Percentiles rank a stretch among this genome's conserved stretches.
These are phyloP conservation scores for Blastocladiella britannica DNA, from an alignment of 192 early-diverging fungal species.

Conservation along the genomic window DNA sequence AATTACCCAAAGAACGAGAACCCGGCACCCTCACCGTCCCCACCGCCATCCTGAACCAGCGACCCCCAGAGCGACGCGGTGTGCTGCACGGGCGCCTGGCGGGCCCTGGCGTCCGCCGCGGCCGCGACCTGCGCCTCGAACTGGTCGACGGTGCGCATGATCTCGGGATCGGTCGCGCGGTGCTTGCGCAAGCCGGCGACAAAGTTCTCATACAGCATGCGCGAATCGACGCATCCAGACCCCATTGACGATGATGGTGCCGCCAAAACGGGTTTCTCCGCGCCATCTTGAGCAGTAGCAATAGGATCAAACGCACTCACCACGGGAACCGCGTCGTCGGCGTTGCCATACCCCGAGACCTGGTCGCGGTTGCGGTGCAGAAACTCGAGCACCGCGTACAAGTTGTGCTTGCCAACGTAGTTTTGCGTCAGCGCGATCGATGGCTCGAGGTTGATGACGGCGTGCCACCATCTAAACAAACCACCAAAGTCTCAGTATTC, in stretches of 20 bases:
- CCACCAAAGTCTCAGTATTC: not conserved
- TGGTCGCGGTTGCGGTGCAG: slow-evolving; percentile 23
- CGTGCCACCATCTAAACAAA: slow-evolving; percentile 43
- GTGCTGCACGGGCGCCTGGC: no score
- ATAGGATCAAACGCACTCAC: no score
- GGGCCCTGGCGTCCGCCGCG: no score
- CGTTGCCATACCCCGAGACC: slow-evolving; percentile 16
- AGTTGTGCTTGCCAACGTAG: slow-evolving; percentile 38
- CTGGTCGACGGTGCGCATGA: not conserved
- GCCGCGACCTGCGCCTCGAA: not conserved
- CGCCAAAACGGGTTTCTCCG: not conserved
- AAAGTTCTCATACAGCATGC: not conserved
- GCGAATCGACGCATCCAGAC: not conserved
- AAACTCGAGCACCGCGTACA: slow-evolving; percentile 25
- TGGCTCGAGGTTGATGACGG: slow-evolving; percentile 45
- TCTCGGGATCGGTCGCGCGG: not conserved
- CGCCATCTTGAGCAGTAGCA: no score
- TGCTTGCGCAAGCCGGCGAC: not conserved
- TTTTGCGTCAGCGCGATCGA: slow-evolving; percentile 53
- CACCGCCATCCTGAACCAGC: no score
- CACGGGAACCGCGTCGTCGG: not conserved
- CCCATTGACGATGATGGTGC: no score
- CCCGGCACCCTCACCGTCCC: no score
- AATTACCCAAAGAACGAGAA: no score
- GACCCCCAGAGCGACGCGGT: no score